phyloP scores from a whole-genome alignment of 768 basidiomycete species.

The Xerocomus potaroensis region DNA sequence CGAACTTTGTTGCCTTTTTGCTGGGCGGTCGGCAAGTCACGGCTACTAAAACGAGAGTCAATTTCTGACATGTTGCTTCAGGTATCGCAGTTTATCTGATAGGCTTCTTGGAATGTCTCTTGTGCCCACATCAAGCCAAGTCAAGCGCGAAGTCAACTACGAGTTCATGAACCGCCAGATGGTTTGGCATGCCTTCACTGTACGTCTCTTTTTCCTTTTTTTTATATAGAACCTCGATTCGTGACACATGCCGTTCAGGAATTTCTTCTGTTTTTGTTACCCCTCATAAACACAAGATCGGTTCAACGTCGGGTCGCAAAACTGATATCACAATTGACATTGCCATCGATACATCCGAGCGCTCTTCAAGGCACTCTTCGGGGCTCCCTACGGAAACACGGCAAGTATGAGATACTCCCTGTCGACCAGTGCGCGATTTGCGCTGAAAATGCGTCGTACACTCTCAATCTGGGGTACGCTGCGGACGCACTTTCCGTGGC shows the following conservation, averaged over 20 bases:
- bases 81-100: constrained; percentile 83
- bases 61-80: constrained; percentile 29
- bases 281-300: constrained; percentile 68
- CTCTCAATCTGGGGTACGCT: constrained; percentile 51
- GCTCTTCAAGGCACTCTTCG: constrained; percentile 14
- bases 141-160: constrained; percentile 86
- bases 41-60: not conserved
- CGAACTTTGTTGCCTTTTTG: constrained; percentile 81
- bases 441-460: constrained; percentile 66
- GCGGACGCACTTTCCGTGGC: constrained; percentile 41
- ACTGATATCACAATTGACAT: constrained; percentile 21
- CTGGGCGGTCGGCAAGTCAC: constrained; percentile 75
- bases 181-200: constrained; percentile 99
- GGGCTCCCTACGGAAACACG: constrained; percentile 29
- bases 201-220: constrained; percentile 34
- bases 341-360: constrained; percentile 32
- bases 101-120: constrained; percentile 72
- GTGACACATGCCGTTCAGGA: constrained; percentile 54
- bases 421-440: constrained; percentile 88
- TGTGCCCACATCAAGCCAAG: constrained; percentile 62
- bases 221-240: not conserved
- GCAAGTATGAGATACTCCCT: constrained; percentile 68
- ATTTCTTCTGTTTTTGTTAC: constrained; percentile 89
- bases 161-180: constrained; percentile 99
- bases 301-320: constrained; percentile 55